These are phyloP conservation scores for Clavariopsis aquatica DNA, from an alignment of 495 filamentous ascomycete genomes.

Conservation along the genomic window DNA sequence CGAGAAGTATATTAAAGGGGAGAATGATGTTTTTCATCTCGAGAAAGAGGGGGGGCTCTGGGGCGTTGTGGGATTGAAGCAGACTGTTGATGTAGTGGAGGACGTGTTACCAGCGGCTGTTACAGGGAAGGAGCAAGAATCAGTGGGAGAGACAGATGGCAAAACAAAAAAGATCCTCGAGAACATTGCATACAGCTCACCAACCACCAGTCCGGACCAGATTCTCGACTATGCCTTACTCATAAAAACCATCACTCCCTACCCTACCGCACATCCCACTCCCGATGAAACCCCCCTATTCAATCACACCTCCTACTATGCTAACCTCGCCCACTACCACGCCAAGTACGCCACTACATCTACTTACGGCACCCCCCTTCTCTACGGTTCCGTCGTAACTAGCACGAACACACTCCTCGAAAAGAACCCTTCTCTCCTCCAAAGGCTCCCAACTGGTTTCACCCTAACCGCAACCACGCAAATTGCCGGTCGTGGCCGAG, in stretches of 20 bases:
- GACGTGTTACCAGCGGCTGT: constrained; percentile 4
- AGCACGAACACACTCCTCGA: constrained; percentile 95
- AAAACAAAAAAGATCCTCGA: constrained; percentile 20
- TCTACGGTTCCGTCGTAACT: constrained; percentile 92
- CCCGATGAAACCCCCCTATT: constrained; percentile 83
- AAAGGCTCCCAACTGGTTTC: constrained; percentile 75
- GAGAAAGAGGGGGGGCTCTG: constrained; percentile 61
- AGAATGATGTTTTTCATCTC: constrained; percentile 83
- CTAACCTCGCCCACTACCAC: constrained; percentile 69
- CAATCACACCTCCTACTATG: constrained; percentile 78
- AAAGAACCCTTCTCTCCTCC: constrained; percentile 82
- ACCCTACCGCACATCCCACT: constrained; percentile 69
- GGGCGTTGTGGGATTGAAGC: constrained; percentile 58
- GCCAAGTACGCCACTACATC: constrained; percentile 54
- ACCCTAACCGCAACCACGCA: constrained; percentile 91
- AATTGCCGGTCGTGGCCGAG: constrained; percentile 86
- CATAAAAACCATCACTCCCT: constrained; percentile 69
- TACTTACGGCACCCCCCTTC: constrained; percentile 71
- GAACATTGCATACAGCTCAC: constrained; percentile 15
- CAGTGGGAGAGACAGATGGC: constrained; percentile 18
- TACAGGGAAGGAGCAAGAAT: constrained; percentile 9
- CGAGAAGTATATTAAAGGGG: constrained; percentile 76
- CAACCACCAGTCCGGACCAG: constrained; percentile 48
- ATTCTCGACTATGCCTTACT: constrained; percentile 75
- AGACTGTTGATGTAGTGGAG: constrained; percentile 49